These are phyloP conservation scores for Sordariomycetes sp. DNA, from an alignment of 2,329 filamentous ascomycete species.

Conservation along the genomic window DNA sequence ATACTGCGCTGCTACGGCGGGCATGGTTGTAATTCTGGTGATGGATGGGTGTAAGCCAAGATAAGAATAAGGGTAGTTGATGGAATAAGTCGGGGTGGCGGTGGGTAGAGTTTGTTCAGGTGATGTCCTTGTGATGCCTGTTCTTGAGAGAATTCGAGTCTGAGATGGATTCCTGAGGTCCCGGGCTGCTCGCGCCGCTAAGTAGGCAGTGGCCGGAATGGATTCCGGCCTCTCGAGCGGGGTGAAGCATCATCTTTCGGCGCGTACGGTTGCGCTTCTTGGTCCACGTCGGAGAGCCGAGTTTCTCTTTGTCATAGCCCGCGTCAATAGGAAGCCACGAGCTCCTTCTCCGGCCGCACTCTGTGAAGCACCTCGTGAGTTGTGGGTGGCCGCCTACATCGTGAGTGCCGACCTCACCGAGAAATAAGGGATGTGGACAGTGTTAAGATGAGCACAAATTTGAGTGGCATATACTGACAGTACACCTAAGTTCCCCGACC, in stretches of 20 bases:
- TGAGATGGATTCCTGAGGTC: neutral
- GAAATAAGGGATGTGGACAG: neutral
- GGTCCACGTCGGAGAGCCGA: neutral
- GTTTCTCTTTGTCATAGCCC: neutral
- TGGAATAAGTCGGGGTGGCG: neutral
- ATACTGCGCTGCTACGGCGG: conserved; percentile 8
- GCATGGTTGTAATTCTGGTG: conserved; percentile 6
- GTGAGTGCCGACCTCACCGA: neutral
- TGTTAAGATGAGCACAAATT: neutral
- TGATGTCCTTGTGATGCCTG: neutral
- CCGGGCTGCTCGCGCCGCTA: conserved; percentile 18
- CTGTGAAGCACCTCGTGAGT: neutral
- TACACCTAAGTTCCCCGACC: neutral
- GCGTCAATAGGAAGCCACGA: neutral
- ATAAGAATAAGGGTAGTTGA: neutral
- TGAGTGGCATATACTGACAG: neutral
- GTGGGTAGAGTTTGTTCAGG: neutral
- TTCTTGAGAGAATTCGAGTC: conserved; percentile 3
- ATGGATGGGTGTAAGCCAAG: neutral
- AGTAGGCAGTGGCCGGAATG: conserved; percentile 35
- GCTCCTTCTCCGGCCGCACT: neutral
- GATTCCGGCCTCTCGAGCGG: conserved; percentile 27
- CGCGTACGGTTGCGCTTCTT: neutral
- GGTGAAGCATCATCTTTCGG: conserved; percentile 7
- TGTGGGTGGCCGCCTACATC: neutral